phyloP scores from a whole-genome alignment of 2,329 filamentous ascomycete genomes.

The Penicillium rolfsii region DNA sequence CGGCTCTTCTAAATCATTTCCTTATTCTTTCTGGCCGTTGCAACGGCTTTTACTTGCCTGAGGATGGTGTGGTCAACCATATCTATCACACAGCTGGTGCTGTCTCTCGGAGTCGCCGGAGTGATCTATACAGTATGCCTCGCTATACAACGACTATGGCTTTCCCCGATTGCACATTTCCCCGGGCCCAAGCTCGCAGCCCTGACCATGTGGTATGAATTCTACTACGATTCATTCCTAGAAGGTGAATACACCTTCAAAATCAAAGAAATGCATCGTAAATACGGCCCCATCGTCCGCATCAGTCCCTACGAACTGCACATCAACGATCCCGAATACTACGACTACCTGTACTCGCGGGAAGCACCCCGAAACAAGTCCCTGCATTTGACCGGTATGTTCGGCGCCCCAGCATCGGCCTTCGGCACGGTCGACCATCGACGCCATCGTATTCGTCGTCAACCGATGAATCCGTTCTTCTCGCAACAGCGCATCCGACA shows the following conservation, averaged over 20 bases:
- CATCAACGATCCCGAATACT: conserved; percentile 35
- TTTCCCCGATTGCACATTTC: conserved; percentile 30
- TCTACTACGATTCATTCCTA: conserved; percentile 28
- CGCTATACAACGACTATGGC: conserved; percentile 22
- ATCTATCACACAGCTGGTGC: conserved; percentile 8
- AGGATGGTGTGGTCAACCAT: conserved; percentile 11
- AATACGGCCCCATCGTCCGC: conserved; percentile 30
- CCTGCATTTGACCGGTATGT: conserved; percentile 32
- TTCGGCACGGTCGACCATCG: conserved; percentile 38
- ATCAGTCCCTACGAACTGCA: conserved; percentile 36
- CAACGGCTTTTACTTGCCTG: neutral
- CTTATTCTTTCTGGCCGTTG: neutral
- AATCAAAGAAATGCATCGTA: conserved; percentile 29
- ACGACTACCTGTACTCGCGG: conserved; percentile 28
- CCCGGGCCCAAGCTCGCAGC: conserved; percentile 30
- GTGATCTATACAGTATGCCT: conserved; percentile 7
- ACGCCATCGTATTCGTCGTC: conserved; percentile 37
- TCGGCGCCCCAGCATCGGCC: conserved; percentile 36
- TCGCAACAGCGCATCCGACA: conserved; percentile 34
- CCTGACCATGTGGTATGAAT: conserved; percentile 31
- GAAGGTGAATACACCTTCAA: conserved; percentile 27
- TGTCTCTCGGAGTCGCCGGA: conserved; percentile 2
- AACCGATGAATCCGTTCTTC: conserved; percentile 43
- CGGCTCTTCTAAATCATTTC: neutral
- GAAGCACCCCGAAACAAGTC: conserved; percentile 38